phyloP scores from a whole-genome alignment of 306 rosid species.

The Morella rubra region DNA sequence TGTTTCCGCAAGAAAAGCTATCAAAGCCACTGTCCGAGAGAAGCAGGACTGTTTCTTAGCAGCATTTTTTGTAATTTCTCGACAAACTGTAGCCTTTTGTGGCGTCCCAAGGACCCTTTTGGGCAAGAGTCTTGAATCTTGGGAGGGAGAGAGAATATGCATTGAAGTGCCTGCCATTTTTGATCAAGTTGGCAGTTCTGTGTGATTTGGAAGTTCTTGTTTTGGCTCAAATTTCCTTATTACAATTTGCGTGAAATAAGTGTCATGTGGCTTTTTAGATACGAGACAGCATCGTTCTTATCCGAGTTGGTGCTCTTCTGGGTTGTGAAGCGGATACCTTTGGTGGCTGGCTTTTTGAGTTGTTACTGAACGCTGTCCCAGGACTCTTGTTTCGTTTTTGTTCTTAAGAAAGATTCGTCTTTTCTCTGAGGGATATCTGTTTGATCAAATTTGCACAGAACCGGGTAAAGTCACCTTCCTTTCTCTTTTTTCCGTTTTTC shows the following conservation, averaged over 20 bases:
- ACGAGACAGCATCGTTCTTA: conserved; percentile 18
- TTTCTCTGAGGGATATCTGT: neutral
- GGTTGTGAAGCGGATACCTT: neutral
- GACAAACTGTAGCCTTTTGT: conserved; percentile 10
- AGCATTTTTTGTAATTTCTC: neutral
- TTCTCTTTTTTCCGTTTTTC: neutral
- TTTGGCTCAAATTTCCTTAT: conserved; percentile 20
- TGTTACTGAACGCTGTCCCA: neutral
- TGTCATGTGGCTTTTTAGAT: conserved; percentile 2
- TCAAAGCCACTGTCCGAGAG: neutral
- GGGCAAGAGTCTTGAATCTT: conserved; percentile 2
- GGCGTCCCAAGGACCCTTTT: neutral
- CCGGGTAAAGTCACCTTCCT: conserved; percentile 7
- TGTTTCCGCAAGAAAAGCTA: neutral
- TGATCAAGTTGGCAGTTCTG: neutral
- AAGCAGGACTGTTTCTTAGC: conserved; percentile 2
- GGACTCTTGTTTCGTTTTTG: neutral
- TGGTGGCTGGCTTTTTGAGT: neutral
- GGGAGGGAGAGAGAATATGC: neutral
- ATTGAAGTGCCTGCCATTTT: conserved; percentile 5
- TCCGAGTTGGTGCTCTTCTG: conserved; percentile 4
- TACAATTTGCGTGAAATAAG: neutral
- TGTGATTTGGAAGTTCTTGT: conserved; percentile 10
- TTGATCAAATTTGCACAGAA: neutral
- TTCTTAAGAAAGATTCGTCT: neutral